These are phyloP conservation scores for Fusarium praegraminearum DNA, from an alignment of 2,329 filamentous ascomycete genomes.

Conservation along the genomic window DNA sequence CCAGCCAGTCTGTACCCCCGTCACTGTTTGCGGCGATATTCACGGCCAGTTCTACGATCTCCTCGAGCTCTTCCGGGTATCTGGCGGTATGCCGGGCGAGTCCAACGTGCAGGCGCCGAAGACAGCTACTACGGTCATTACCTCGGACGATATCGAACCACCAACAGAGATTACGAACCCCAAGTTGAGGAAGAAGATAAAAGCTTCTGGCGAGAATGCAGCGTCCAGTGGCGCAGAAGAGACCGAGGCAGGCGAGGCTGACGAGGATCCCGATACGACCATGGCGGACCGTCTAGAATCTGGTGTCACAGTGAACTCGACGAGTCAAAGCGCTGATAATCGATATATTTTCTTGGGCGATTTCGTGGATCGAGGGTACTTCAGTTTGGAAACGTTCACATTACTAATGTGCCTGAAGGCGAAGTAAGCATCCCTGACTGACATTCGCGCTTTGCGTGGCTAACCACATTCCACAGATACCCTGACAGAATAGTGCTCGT, in stretches of 20 bases:
- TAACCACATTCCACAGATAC: constrained; percentile 70
- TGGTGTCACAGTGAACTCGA: constrained; percentile 52
- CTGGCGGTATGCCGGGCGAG: constrained; percentile 95
- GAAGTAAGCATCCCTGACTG: constrained; percentile 58
- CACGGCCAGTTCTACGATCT: constrained; percentile 99
- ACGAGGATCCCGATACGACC: constrained; percentile 50
- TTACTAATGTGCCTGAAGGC: constrained; percentile 94
- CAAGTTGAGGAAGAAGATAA: constrained; percentile 87
- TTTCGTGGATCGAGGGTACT: constrained; percentile 97
- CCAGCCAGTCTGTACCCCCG: constrained; percentile 94
- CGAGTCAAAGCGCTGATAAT: constrained; percentile 63
- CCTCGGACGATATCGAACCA: constrained; percentile 90
- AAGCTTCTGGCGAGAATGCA: constrained; percentile 54
- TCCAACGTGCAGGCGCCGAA: constrained; percentile 75
- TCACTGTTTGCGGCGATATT: constrained; percentile 97
- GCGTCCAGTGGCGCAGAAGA: constrained; percentile 65
- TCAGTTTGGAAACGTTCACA: constrained; percentile 97
- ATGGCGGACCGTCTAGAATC: constrained; percentile 51
- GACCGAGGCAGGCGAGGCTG: constrained; percentile 58
- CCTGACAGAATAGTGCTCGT: constrained; percentile 95
- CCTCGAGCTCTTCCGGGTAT: constrained; percentile 94
- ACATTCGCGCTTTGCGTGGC: constrained; percentile 8
- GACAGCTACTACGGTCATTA: constrained; percentile 80
- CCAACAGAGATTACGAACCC: constrained; percentile 90
- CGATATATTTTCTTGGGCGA: constrained; percentile 79